Base-by-base conservation (phyloP, 352 stramenopile genomes). In the Thraustochytrium sp. region DNA sequence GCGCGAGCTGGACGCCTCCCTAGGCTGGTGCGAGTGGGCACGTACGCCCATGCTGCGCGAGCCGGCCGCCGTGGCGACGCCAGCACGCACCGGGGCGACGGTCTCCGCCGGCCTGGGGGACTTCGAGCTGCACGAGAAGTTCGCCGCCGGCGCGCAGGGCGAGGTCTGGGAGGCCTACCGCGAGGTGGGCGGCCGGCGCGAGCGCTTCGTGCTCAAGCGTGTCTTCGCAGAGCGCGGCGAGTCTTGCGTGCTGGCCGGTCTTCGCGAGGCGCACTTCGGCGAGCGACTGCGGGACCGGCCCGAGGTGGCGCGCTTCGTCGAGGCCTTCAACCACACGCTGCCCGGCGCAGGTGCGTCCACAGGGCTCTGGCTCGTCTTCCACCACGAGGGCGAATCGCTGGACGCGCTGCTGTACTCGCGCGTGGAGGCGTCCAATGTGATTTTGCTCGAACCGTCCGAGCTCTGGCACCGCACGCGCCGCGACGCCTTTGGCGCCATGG, bases 141-240 rank as follows among this genome's bases (percentile, higher is more conserved):
- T 80, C 26, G 68, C 48, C 37, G 68, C 53, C 23, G 68, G 68
- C 26, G 63, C 34, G 5, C 68, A 80, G 46, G 68, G 68, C 23
- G 68, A 80, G 68, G 68, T 80, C 13, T 80, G 68, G 68, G 44
- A 80, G 34, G 68, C 68, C 37, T 46, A 75, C n/a, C 48, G 68
- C 38, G n/a, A 72, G 5, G 36, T 37, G 2, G 21, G 38, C 4
- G 53, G 40, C 4, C 21, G 13, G 4, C 76, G n/a, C 44, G 68
- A 80, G 34, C 48, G 31, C 1, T 80, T 65, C 31, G 68, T 80
- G 29, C 38, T 80, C 29, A 80, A 80, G 38, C 68, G 68, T 13
- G 51, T 80, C 8, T 72, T 80, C 16, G 36, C 46, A 13, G 68
- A 80, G 68, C 68, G 68, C 13, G 68, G 37, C 13, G 31, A 18